Conservation (phyloP, 2,329 filamentous ascomycete genomes). For the Orbilia quercus region DNA sequence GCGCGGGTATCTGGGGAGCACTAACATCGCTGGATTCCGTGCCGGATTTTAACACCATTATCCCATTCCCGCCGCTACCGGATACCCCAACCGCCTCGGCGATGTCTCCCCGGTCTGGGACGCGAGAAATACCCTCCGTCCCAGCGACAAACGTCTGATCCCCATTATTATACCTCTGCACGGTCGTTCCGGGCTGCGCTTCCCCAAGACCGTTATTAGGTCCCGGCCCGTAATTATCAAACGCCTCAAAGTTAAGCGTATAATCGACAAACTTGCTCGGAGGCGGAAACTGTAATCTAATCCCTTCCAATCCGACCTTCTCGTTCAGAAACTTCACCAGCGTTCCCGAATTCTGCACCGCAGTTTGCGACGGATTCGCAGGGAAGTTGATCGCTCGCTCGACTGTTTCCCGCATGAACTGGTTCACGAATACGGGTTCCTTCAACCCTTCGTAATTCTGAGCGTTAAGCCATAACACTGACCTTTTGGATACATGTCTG, state of each 20-base stretch:
- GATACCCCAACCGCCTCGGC: not conserved
- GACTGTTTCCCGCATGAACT: slow-evolving; percentile 28
- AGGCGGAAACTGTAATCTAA: not conserved
- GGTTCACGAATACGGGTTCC: not conserved
- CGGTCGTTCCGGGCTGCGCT: not conserved
- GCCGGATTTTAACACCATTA: not conserved
- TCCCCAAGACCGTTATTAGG: not conserved
- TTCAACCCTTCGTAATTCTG: slow-evolving; percentile 21
- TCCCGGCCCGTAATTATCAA: slow-evolving; percentile 6
- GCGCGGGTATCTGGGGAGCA: not conserved
- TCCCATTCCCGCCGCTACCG: not conserved
- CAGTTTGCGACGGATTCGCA: not conserved
- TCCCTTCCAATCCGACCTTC: not conserved
- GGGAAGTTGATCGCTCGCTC: slow-evolving; percentile 16
- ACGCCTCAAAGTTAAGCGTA: not conserved
- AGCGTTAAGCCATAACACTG: slow-evolving; percentile 20
- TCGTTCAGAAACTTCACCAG: slow-evolving; percentile 10
- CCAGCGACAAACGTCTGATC: not conserved
- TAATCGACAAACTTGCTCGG: not conserved
- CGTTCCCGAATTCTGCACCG: not conserved
- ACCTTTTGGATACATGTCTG: not conserved
- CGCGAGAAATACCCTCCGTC: not conserved
- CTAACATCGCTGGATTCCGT: not conserved
- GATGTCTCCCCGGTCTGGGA: not conserved
- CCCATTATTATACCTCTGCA: not conserved